Evolutionary conservation across 208 protist species (phyloP), one percentile per base, ranked within the genome.

Genomic region (Herpetomonas tarakana): DNA sequence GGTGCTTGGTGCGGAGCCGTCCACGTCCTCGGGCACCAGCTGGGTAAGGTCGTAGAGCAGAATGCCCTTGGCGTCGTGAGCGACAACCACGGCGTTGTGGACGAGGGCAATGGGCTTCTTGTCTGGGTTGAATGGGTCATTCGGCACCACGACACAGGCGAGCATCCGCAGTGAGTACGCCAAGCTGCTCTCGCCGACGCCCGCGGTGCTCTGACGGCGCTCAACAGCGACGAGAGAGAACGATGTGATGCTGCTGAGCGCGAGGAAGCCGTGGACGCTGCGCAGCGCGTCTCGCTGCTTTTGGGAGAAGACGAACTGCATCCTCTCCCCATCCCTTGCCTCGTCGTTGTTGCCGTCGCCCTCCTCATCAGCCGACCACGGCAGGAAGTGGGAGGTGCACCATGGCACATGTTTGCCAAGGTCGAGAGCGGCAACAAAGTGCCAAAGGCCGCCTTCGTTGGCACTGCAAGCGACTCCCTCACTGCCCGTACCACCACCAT

Each of bases 21-120:
- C 18, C 11, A 25, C 29, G 35, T 68, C 54, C 29, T 26, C 28
- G 11, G 62, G 69, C 9, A 92, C 38, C 22, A 94, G 71, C 14
- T 71, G 65, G 18, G 52, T 46, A 9, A 94, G 59, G 11, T 61
- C 27, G 55, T 86, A 94, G 12, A 77, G 52, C 3, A 72, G 51
- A 30, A 94, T 67, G 2, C 74, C 88, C 14, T 77, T 68, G 18
- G 69, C 71, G 46, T 94, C 88, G 64, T 94, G 88, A 0, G 88
- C 71, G n/a, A 94, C 78, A 11, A 81, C 63, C 2, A 92, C 18
- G 26, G 72, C 50, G 27, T 81, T 78, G 31, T 83, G 76, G 6
- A 81, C 25, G 14, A 92, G 61, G 2, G 78, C 74, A 58, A 95
- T 77, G 12, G 86, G 83, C 55, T 95, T 95, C 74, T 95, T 95